A percentile compares a stretch with the other conserved stretches of the same genome.
Evolutionary conservation across 2,329 filamentous ascomycete species (phyloP).

Genomic region (Penicillium sp.): DNA sequence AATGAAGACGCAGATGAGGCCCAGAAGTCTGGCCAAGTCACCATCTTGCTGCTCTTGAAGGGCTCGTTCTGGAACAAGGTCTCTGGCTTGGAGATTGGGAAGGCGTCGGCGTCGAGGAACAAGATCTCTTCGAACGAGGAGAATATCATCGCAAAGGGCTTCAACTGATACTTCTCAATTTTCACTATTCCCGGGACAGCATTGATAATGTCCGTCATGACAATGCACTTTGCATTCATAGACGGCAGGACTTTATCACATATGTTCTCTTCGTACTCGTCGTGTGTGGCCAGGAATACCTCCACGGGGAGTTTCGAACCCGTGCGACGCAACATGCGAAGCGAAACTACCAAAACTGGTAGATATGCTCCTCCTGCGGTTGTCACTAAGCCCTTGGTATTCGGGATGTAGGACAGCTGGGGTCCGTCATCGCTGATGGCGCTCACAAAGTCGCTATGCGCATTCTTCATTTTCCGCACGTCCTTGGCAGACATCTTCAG

Average conservation of each 20-base stretch:
- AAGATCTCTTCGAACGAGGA: conserved; percentile 51
- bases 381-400: conserved; percentile 44
- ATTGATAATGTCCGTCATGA: conserved; percentile 46
- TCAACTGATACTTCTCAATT: conserved; percentile 48
- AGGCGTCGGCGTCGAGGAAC: conserved; percentile 51
- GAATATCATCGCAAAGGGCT: conserved; percentile 50
- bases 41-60: conserved; percentile 43
- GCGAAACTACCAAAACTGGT: conserved; percentile 22
- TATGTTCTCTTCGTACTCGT: conserved; percentile 44
- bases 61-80: conserved; percentile 43
- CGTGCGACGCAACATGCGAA: conserved; percentile 24
- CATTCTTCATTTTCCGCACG: conserved; percentile 27
- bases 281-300: conserved; percentile 23
- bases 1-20: conserved; percentile 43
- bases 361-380: conserved; percentile 27
- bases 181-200: conserved; percentile 24
- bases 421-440: conserved; percentile 23
- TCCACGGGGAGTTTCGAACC: conserved; percentile 21
- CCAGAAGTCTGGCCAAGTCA: conserved; percentile 37
- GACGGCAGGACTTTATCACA: conserved; percentile 45
- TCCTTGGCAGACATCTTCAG: conserved; percentile 28
- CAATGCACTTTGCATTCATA: conserved; percentile 44
- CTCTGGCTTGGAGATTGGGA: conserved; percentile 45
- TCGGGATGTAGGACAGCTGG: conserved; percentile 27
- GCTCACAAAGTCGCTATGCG: conserved; percentile 32